Percentiles rank a stretch among this genome's conserved stretches.
Evolutionary conservation across 1,284 basidiomycete species (phyloP).

Genomic region (Cutaneotrichosporon sp.): DNA sequence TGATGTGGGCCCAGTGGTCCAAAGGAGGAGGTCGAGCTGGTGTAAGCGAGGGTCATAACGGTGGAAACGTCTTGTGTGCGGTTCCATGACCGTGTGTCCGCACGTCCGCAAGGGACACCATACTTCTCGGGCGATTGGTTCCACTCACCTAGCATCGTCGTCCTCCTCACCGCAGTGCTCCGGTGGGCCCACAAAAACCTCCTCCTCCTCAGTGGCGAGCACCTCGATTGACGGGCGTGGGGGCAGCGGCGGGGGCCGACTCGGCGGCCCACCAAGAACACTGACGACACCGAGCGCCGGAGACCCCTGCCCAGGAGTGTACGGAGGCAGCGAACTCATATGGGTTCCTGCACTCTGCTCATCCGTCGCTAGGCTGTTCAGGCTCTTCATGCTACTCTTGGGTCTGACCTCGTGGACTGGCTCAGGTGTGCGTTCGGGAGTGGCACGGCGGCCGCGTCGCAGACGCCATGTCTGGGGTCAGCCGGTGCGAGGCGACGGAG

Average conservation of each 20-base stretch:
- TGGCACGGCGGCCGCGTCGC: neutral
- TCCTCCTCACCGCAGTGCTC: neutral
- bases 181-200: neutral
- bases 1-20: neutral
- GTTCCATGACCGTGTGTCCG: no score
- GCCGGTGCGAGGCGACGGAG: neutral
- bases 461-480: neutral
- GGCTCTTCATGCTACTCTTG: conserved; percentile 1
- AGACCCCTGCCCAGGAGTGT: no score
- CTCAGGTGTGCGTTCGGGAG: no score
- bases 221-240: no score
- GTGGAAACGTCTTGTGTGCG: no score
- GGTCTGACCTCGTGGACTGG: neutral
- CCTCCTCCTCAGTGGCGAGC: neutral
- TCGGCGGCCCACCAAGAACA: neutral
- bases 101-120: neutral
- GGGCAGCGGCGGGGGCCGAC: neutral
- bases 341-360: neutral
- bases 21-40: conserved; percentile 1
- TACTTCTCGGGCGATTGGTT: no score
- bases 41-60: neutral
- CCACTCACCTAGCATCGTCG: neutral
- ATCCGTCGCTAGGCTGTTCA: neutral
- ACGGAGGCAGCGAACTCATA: neutral
- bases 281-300: no score